Percentiles rank a stretch among this genome's conserved stretches.
Conservation (phyloP, 2,329 filamentous ascomycete species). For the Talaromyces sp. region DNA sequence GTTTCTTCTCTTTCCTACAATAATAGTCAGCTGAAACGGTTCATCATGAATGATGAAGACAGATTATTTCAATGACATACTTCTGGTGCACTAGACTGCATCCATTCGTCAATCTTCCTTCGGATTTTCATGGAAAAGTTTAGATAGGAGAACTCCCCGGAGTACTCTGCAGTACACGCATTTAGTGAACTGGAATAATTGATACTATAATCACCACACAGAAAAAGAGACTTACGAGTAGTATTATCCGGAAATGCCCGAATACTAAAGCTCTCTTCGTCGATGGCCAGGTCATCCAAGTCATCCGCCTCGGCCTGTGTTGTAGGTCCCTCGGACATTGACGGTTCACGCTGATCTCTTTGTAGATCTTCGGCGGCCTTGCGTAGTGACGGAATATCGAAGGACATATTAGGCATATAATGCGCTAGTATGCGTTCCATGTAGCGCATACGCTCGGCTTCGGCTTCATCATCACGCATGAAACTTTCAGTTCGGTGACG, state of each 20-base stretch:
- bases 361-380: constrained; percentile 47
- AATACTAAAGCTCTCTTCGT: constrained; percentile 44
- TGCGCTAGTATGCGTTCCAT: constrained; percentile 53
- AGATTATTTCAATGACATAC: constrained; percentile 23
- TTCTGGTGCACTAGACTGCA: constrained; percentile 39
- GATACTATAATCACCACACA: background rate
- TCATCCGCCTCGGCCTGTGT: constrained; percentile 36
- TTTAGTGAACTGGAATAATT: background rate
- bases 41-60: background rate
- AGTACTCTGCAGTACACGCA: constrained; percentile 38
- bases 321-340: constrained; percentile 33
- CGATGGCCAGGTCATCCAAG: constrained; percentile 42
- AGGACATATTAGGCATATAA: constrained; percentile 47
- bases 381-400: constrained; percentile 45
- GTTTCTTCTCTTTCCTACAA: constrained; percentile 36
- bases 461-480: constrained; percentile 36
- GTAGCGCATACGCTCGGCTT: constrained; percentile 38
- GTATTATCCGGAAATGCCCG: constrained; percentile 42
- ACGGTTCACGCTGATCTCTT: constrained; percentile 34
- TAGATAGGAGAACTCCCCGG: constrained; percentile 47
- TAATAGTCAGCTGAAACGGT: constrained; percentile 15
- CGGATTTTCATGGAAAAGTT: constrained; percentile 47
- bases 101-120: constrained; percentile 45
- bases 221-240: constrained; percentile 32
- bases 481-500: constrained; percentile 33